Base-by-base conservation (phyloP, 495 filamentous ascomycete species). In the Coniosporium apollinis region DNA sequence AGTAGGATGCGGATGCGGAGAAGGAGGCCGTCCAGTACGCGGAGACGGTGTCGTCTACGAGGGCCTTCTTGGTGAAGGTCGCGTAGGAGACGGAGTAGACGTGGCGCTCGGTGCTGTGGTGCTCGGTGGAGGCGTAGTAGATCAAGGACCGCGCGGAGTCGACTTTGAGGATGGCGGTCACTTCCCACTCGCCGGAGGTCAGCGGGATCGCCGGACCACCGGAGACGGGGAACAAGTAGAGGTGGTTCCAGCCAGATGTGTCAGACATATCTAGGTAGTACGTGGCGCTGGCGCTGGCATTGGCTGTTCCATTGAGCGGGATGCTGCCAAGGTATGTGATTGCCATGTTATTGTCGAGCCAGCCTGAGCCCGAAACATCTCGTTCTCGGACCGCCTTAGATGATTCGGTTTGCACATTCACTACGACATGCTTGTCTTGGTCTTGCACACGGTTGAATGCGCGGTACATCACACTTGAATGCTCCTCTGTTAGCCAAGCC, bases 381-480 rank as follows among this genome's bases (percentile, higher is more conserved):
- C 69, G 51, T 48, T 69, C 57, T 10, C 69, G 63, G 10, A 62
- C 56, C 13, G 66, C 42, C 22, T 50, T 46, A 0, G 58, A 55
- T 0, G 45, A 37, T 5, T 31, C 41, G 5, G 39, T 32, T 2
- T 34, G 38, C 9, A 58, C 51, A 40, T 69, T 61, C 13, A 66
- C 60, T 3, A 69, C 43, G 6, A 72, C 57, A 11, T 67, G 51
- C 37, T 69, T 69, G 30, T 69, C 67, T 1, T 53, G 50, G 34
- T 71, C 67, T 40, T 72, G 69, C 11, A 71, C 67, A 4, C 69
- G 62, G 46, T 72, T 71, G 44, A 60, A 69, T 1, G 65, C 61
- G 13, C 66, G 60, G 51, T 69, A 65, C 13, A 71, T 53, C 36
- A 72, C 53, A 34, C 56, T 59, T 22, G 56, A 50, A 39, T 72